Percentiles rank a stretch among this genome's conserved stretches.
Evolutionary conservation across 1,139 yeast genomes (phyloP).

Genomic region (Saccharomyces hybrid): DNA sequence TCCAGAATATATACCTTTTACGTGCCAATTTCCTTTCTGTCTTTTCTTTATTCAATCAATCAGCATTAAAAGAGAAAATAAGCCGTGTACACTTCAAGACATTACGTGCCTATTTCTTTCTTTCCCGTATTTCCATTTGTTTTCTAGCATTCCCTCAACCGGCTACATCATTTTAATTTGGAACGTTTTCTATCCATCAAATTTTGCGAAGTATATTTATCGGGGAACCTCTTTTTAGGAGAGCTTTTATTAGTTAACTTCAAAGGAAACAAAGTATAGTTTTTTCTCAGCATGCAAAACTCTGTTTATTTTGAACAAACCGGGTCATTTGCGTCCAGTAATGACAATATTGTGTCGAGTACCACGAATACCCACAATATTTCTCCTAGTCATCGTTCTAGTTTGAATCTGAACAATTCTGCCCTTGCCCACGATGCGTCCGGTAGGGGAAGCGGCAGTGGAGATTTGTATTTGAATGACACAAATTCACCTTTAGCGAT

Average conservation of each 20-base stretch:
- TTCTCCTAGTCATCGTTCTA: constrained; percentile 12
- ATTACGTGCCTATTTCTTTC: neutral
- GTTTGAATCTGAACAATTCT: constrained; percentile 13
- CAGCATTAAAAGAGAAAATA: neutral
- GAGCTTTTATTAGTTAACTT: too few relatives aligned
- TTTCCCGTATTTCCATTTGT: neutral
- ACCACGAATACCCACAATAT: constrained; percentile 11
- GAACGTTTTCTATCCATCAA: neutral
- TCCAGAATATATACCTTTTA: neutral
- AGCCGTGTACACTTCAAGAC: neutral
- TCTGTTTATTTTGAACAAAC: constrained; percentile 3
- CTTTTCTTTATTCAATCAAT: neutral
- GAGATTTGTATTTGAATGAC: constrained; percentile 5
- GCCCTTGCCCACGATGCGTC: neutral
- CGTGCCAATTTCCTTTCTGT: neutral
- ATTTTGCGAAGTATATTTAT: neutral
- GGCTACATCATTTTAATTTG: neutral
- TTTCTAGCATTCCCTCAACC: neutral
- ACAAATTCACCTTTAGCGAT: constrained; percentile 24
- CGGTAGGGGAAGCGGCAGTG: constrained; percentile 10
- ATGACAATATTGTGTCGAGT: neutral
- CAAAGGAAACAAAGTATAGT: too few relatives aligned
- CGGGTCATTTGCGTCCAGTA: neutral
- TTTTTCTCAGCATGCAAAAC: constrained; percentile 2
- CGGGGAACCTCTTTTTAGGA: neutral